Evolutionary conservation across 140 eudicot species (phyloP).

Genomic region (Flaveria floridana): DNA sequence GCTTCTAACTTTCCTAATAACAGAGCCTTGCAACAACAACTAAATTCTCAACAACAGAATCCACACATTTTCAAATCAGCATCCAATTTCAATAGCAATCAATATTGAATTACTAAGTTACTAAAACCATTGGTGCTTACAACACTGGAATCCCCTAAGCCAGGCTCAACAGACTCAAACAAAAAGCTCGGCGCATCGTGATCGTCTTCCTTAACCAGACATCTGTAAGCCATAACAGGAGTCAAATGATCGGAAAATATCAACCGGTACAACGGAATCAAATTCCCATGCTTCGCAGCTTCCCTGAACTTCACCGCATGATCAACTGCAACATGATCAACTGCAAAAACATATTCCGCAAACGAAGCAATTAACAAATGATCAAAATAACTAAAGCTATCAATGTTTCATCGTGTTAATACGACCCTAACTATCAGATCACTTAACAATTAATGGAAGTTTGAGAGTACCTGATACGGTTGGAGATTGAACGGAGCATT

Average conservation of each 20-base stretch:
- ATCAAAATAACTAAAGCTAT: neutral
- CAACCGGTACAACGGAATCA: slow-evolving; percentile 74
- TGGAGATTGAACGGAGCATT: slow-evolving; percentile 52
- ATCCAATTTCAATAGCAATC: slow-evolving; percentile 1
- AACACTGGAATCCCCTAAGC: slow-evolving; percentile 62
- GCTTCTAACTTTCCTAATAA: neutral
- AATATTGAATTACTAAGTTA: neutral
- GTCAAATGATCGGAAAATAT: slow-evolving; percentile 93
- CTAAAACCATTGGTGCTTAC: slow-evolving; percentile 39
- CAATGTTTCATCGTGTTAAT: neutral
- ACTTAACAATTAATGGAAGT: neutral
- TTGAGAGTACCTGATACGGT: slow-evolving; percentile 35
- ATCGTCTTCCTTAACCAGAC: slow-evolving; percentile 93
- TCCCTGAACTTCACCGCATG: slow-evolving; percentile 69
- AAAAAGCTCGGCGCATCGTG: slow-evolving; percentile 96
- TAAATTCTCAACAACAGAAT: slow-evolving; percentile 6
- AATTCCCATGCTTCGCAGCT: slow-evolving; percentile 86
- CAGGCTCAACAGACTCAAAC: slow-evolving; percentile 95
- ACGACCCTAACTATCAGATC: neutral
- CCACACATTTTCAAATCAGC: neutral
- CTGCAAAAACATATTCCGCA: slow-evolving; percentile 35
- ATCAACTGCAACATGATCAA: slow-evolving; percentile 74
- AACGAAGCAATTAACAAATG: neutral
- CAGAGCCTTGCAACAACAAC: neutral
- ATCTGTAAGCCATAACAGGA: slow-evolving; percentile 95